Conservation (phyloP, 768 basidiomycete genomes). For the Termitomyces sp. region DNA sequence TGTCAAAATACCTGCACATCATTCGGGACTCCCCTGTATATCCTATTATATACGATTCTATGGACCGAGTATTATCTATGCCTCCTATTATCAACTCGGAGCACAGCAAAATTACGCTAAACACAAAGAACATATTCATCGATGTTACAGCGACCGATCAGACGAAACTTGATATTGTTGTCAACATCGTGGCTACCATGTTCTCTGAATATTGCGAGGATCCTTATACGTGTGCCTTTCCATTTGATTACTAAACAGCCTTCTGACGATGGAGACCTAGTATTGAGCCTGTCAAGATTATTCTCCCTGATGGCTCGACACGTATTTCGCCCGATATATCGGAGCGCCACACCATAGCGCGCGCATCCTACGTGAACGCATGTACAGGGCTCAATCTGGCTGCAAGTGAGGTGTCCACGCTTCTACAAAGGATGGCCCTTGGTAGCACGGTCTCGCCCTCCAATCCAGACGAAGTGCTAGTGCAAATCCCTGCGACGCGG, state of each 20-base stretch:
- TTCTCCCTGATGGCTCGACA: constrained; percentile 70
- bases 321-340: constrained; percentile 81
- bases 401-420: constrained; percentile 56
- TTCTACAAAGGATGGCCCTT: constrained; percentile 85
- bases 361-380: constrained; percentile 90
- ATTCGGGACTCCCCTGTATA: constrained; percentile 94
- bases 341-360: constrained; percentile 65
- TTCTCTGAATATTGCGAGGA: constrained; percentile 94
- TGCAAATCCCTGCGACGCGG: constrained; percentile 88
- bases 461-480: constrained; percentile 62
- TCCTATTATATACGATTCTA: constrained; percentile 93
- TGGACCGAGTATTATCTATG: constrained; percentile 89
- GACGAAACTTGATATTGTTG: constrained; percentile 93
- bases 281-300: constrained; percentile 88
- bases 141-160: constrained; percentile 96
- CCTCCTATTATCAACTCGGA: constrained; percentile 98
- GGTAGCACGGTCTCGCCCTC: constrained; percentile 45
- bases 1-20: constrained; percentile 85
- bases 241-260: background rate
- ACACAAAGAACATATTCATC: constrained; percentile 92
- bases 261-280: constrained; percentile 33
- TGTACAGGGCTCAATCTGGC: constrained; percentile 83
- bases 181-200: constrained; percentile 95
- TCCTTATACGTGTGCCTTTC: constrained; percentile 75
- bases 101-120: constrained; percentile 93